Evolutionary conservation across 202 grass and related monocot genomes (phyloP).

Genomic region (Sporobolus alterniflorus): DNA sequence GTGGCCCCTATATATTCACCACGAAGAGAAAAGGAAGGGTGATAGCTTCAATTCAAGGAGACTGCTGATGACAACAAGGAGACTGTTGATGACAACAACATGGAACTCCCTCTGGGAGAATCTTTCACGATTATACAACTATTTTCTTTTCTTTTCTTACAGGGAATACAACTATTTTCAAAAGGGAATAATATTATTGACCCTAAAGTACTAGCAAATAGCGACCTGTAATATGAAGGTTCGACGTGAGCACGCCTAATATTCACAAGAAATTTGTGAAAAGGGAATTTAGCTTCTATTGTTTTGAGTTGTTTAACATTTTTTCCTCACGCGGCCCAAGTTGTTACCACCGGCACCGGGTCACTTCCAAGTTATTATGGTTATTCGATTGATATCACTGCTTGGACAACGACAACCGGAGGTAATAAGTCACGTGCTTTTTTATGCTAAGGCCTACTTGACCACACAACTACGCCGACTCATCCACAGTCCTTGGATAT

Average conservation of each 20-base stretch:
- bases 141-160: too few species aligned
- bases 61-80: background rate
- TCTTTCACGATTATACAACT: background rate
- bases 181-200: background rate
- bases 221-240: background rate
- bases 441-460: constrained; percentile 39
- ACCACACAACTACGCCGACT: constrained; percentile 34
- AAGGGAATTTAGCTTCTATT: background rate
- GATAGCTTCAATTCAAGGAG: background rate
- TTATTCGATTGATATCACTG: constrained; percentile 46
- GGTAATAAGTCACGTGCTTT: constrained; percentile 52
- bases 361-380: constrained; percentile 43
- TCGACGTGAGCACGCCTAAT: background rate
- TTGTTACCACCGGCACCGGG: background rate
- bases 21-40: constrained; percentile 7
- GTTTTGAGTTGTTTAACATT: background rate
- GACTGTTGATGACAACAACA: background rate
- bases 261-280: background rate
- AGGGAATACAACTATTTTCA: background rate
- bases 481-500: background rate
- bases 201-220: background rate
- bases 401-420: constrained; percentile 24
- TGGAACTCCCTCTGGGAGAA: background rate
- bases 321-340: background rate
- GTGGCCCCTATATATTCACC: background rate